Conservation (phyloP, 257 asterid genomes). For the Salvia hispanica region DNA sequence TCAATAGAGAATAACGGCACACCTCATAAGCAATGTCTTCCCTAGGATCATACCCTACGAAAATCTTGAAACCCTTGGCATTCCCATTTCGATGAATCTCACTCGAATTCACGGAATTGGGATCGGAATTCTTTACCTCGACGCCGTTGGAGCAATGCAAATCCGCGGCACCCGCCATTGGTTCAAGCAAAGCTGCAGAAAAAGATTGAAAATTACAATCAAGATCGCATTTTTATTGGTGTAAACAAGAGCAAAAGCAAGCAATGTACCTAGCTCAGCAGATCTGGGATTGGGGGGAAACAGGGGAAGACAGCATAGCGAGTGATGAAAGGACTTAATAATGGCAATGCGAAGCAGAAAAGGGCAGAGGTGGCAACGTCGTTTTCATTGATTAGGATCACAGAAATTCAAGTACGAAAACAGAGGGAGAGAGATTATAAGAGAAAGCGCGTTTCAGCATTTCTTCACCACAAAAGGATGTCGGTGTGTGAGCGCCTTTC, state of each 20-base stretch:
- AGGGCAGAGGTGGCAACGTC: neutral
- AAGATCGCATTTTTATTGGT: neutral
- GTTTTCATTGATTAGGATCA: constrained; percentile 19
- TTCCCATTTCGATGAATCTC: constrained; percentile 29
- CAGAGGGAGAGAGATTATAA: constrained; percentile 1
- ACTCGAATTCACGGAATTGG: constrained; percentile 25
- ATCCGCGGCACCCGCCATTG: constrained; percentile 27
- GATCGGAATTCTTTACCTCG: constrained; percentile 25
- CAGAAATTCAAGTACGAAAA: neutral
- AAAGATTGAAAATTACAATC: neutral
- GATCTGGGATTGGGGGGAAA: constrained; percentile 27
- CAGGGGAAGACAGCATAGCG: neutral
- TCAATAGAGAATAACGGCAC: constrained; percentile 61
- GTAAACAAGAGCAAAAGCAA: neutral
- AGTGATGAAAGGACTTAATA: constrained; percentile 10
- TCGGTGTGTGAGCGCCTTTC: constrained; percentile 30
- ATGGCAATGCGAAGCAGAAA: neutral
- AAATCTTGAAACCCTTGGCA: constrained; percentile 50
- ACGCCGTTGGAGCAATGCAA: constrained; percentile 19
- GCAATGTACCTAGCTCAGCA: constrained; percentile 27
- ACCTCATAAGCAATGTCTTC: constrained; percentile 87
- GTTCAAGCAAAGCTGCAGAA: constrained; percentile 27
- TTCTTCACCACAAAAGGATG: constrained; percentile 23
- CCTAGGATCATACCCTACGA: constrained; percentile 77
- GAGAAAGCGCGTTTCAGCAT: constrained; percentile 19